phyloP scores from a whole-genome alignment of 768 basidiomycete species.

The Pisolithus tinctorius region DNA sequence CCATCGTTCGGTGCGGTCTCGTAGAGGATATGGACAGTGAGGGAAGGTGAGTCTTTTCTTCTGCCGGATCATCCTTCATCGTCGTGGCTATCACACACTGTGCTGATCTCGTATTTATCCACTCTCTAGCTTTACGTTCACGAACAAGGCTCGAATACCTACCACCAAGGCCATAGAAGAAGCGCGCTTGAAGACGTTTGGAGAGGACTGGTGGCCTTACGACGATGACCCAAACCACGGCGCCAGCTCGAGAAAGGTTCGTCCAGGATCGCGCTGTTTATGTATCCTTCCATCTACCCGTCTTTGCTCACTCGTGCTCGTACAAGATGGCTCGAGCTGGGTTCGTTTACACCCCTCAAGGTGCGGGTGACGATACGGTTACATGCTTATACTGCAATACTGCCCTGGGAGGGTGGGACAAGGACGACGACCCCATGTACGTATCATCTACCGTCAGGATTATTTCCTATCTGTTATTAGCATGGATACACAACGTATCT shows the following conservation, averaged over 20 bases:
- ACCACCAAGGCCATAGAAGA: conserved; percentile 63
- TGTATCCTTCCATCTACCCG: not conserved
- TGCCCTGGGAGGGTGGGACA: conserved; percentile 81
- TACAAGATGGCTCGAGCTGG: conserved; percentile 83
- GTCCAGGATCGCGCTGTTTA: not conserved
- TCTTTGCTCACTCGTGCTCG: conserved; percentile 4
- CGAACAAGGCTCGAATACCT: conserved; percentile 58
- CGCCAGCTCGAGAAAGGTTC: conserved; percentile 66
- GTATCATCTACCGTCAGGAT: conserved; percentile 17
- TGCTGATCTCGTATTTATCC: not conserved
- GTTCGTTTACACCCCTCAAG: conserved; percentile 72
- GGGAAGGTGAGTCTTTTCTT: conserved; percentile 41
- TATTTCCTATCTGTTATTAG: conserved; percentile 3
- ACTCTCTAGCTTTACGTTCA: conserved; percentile 47
- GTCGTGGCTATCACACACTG: not conserved
- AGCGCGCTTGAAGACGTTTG: conserved; percentile 64
- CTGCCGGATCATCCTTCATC: not conserved
- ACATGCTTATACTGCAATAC: conserved; percentile 83
- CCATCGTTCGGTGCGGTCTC: conserved; percentile 67
- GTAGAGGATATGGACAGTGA: conserved; percentile 48
- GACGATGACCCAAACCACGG: conserved; percentile 55
- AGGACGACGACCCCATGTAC: conserved; percentile 81
- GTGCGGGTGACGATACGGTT: conserved; percentile 67
- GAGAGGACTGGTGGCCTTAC: conserved; percentile 73
- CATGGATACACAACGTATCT: not conserved